These are phyloP conservation scores for Mallotus japonicus DNA, from an alignment of 441 rosid species.

Conservation along the genomic window DNA sequence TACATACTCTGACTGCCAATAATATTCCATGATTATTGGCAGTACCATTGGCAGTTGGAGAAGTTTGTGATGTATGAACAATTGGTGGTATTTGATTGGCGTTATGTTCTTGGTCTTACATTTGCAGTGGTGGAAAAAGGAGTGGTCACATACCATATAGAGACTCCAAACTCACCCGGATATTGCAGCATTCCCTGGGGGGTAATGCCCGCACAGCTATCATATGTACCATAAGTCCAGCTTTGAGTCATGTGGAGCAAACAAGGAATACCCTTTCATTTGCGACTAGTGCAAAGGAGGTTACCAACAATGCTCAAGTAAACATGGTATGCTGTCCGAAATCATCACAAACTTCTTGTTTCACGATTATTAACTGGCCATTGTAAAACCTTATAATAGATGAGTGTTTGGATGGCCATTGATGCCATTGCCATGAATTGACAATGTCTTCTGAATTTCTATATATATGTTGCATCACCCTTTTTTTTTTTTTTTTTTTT, in stretches of 20 bases:
- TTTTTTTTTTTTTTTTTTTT: neutral
- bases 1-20: conserved; percentile 6
- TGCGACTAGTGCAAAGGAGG: conserved; percentile 91
- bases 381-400: no score
- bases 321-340: conserved; percentile 62
- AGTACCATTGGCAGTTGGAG: neutral
- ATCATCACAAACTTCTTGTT: neutral
- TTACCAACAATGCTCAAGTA: conserved; percentile 78
- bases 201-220: conserved; percentile 96
- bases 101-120: neutral
- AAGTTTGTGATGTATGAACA: neutral
- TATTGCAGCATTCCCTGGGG: conserved; percentile 90
- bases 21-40: neutral
- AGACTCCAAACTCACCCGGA: conserved; percentile 93
- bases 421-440: neutral
- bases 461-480: neutral
- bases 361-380: neutral
- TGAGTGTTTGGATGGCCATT: neutral
- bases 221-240: conserved; percentile 91
- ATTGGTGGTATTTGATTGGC: neutral
- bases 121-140: conserved; percentile 63
- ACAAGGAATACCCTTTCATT: conserved; percentile 79
- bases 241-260: conserved; percentile 84
- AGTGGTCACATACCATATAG: conserved; percentile 77
- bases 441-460: neutral